A percentile compares a stretch with the other conserved stretches of the same genome.
phyloP scores from a whole-genome alignment of 2,329 filamentous ascomycete species.

The Pseudogymnoascus sp. region DNA sequence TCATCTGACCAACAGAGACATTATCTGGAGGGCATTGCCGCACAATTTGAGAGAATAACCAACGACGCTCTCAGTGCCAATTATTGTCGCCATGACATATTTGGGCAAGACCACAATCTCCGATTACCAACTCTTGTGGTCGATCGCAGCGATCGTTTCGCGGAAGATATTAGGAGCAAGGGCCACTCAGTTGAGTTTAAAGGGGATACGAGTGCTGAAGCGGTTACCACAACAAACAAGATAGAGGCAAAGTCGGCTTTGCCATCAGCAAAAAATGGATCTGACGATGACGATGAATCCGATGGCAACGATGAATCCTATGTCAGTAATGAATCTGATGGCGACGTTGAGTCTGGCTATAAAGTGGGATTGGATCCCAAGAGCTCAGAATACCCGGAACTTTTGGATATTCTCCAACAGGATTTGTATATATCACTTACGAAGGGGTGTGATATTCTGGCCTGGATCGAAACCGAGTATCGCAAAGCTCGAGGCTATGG shows the following conservation, averaged over 20 bases:
- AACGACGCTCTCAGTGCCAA: background rate
- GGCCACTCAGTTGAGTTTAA: slow-evolving; percentile 7
- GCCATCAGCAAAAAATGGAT: background rate
- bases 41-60: background rate
- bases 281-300: background rate
- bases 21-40: slow-evolving; percentile 30
- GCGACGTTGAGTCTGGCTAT: background rate
- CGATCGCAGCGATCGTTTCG: background rate
- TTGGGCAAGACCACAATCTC: background rate
- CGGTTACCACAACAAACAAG: background rate
- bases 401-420: background rate
- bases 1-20: slow-evolving; percentile 39
- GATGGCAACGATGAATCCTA: background rate
- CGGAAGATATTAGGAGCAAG: background rate
- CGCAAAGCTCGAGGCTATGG: slow-evolving; percentile 2
- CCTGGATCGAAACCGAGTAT: slow-evolving; percentile 10
- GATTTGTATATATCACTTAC: background rate
- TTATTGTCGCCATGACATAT: background rate
- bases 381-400: background rate
- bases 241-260: background rate
- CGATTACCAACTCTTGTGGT: slow-evolving; percentile 5
- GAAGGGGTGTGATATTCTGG: background rate
- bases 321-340: background rate
- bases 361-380: background rate
- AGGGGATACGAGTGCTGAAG: background rate